A percentile compares a stretch with the other conserved stretches of the same genome.
These are phyloP conservation scores for Pezicula rhizophila DNA, from an alignment of 2,329 filamentous ascomycete genomes.

Conservation along the genomic window DNA sequence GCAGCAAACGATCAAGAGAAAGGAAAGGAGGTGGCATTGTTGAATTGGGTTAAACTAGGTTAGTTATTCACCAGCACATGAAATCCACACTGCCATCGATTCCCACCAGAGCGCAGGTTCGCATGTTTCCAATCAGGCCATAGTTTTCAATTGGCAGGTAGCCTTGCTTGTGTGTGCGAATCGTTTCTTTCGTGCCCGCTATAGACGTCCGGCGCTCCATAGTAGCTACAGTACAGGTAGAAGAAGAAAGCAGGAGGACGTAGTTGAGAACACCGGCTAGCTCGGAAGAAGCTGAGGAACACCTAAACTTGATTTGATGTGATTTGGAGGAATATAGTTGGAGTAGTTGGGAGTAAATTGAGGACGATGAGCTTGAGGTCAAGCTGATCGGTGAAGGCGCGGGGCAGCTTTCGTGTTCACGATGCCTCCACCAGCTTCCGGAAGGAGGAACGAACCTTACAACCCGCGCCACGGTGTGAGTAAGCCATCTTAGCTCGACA, in stretches of 20 bases:
- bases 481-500: too few species aligned
- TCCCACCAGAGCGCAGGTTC: slow-evolving; percentile 68
- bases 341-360: too few species aligned
- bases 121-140: slow-evolving; percentile 76
- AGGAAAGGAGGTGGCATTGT: not conserved
- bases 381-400: too few species aligned
- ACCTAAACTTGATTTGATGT: not conserved
- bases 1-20: not conserved
- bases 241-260: not conserved
- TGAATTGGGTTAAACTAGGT: not conserved
- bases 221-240: not conserved
- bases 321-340: not conserved
- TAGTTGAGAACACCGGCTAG: not conserved
- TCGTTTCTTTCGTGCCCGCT: not conserved
- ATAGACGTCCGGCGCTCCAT: not conserved
- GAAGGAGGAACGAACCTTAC: too few species aligned
- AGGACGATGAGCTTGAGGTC: not conserved
- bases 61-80: slow-evolving; percentile 61
- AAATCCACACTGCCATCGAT: slow-evolving; percentile 70
- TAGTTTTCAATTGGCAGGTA: slow-evolving; percentile 61
- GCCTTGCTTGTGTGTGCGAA: slow-evolving; percentile 6
- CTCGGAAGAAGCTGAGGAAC: too few species aligned
- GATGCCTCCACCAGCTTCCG: too few species aligned
- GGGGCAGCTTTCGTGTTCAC: too few species aligned
- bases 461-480: too few species aligned